Percentiles rank a stretch among this genome's conserved stretches.
Conservation (phyloP, 331 rosid genomes). For the Stylosanthes scabra region DNA sequence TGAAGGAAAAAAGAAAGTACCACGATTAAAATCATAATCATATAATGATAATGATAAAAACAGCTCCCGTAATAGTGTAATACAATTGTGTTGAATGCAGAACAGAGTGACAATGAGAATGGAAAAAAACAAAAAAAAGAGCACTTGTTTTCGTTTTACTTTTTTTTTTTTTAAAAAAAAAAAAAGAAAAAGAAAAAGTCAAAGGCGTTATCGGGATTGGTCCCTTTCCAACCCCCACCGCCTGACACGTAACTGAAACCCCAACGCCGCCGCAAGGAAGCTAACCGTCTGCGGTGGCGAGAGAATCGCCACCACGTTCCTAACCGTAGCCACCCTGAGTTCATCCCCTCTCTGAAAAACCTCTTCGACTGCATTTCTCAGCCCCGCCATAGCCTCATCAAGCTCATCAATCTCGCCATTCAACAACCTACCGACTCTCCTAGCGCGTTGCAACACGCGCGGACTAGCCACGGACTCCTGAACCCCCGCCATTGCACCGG, state of each 20-base stretch:
- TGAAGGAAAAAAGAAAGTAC: no score
- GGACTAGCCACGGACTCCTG: constrained; percentile 57
- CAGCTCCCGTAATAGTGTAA: no score
- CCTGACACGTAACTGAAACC: constrained; percentile 43
- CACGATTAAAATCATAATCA: no score
- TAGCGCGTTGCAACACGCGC: constrained; percentile 24
- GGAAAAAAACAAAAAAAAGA: no score
- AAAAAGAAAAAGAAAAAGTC: no score
- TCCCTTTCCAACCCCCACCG: constrained; percentile 35
- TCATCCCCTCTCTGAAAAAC: constrained; percentile 37
- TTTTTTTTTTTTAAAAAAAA: no score
- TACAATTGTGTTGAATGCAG: no score
- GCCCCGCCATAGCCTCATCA: constrained; percentile 35
- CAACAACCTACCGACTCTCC: constrained; percentile 33
- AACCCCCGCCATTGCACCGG: constrained; percentile 42
- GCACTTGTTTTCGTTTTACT: no score
- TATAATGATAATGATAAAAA: no score
- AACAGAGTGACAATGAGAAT: no score
- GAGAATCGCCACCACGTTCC: constrained; percentile 43
- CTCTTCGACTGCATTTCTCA: constrained; percentile 38
- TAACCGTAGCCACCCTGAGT: constrained; percentile 42
- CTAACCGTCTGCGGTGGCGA: constrained; percentile 41
- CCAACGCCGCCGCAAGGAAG: constrained; percentile 41
- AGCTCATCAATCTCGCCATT: constrained; percentile 34
- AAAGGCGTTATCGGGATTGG: neutral